A percentile compares a stretch with the other conserved stretches of the same genome.
Conservation (phyloP, 805 yeast species). For the Geotrichum ghanense region DNA sequence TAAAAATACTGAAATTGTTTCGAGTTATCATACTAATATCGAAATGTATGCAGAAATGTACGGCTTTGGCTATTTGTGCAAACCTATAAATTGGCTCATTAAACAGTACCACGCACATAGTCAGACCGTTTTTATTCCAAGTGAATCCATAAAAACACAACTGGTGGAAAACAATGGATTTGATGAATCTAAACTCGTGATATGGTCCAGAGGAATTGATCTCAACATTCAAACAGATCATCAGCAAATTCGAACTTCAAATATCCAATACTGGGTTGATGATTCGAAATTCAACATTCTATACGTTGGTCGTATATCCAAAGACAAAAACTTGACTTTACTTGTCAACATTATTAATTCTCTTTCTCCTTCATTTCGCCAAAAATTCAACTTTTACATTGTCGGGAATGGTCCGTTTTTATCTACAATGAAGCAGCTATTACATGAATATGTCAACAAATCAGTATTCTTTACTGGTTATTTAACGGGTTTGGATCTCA, state of each 20-base stretch:
- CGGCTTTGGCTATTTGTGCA: slow-evolving; percentile 11
- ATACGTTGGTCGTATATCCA: slow-evolving; percentile 14
- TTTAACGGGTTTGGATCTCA: slow-evolving; percentile 11
- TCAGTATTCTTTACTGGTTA: slow-evolving; percentile 13
- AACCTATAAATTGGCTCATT: slow-evolving; percentile 11
- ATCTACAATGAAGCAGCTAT: slow-evolving; percentile 7
- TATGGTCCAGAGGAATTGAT: slow-evolving; percentile 15
- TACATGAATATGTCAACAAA: slow-evolving; percentile 4
- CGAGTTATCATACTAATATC: slow-evolving; percentile 13
- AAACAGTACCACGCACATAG: slow-evolving; percentile 21
- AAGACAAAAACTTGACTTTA: slow-evolving; percentile 13
- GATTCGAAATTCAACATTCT: slow-evolving; percentile 8
- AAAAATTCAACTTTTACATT: slow-evolving; percentile 9
- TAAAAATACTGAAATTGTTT: slow-evolving; percentile 11
- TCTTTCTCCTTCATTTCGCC: slow-evolving; percentile 2
- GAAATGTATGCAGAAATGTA: slow-evolving; percentile 12
- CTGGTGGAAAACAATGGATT: slow-evolving; percentile 11
- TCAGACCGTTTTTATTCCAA: slow-evolving; percentile 24
- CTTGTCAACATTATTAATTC: slow-evolving; percentile 7
- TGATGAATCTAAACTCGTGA: slow-evolving; percentile 6
- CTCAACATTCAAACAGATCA: slow-evolving; percentile 7
- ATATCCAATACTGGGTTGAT: slow-evolving; percentile 1
- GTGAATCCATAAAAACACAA: slow-evolving; percentile 14
- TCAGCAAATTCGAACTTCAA: slow-evolving; percentile 5
- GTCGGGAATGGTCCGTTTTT: slow-evolving; percentile 14